A percentile compares a stretch with the other conserved stretches of the same genome.
Evolutionary conservation across 2,329 filamentous ascomycete species (phyloP).

Genomic region (Emmonsiellopsis sp.): DNA sequence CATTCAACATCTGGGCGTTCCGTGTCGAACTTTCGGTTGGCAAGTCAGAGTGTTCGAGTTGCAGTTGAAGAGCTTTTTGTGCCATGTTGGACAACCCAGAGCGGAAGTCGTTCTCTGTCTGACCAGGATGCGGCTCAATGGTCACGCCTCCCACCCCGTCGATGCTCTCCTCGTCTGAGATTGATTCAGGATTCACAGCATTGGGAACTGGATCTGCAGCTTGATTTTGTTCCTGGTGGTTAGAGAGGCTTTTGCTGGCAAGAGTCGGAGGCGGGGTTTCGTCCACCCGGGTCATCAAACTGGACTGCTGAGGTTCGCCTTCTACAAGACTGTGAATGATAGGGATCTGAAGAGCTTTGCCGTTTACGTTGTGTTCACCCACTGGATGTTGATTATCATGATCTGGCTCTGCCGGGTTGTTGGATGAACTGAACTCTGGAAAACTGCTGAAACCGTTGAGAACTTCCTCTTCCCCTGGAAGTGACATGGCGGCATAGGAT

Average conservation of each 20-base stretch:
- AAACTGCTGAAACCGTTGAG: neutral
- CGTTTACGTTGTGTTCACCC: neutral
- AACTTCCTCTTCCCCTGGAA: slow-evolving; percentile 3
- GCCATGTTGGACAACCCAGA: slow-evolving; percentile 5
- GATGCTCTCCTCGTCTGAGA: neutral
- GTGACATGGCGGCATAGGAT: slow-evolving; percentile 4
- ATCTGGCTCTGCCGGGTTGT: neutral
- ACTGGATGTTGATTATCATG: neutral
- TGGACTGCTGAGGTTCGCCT: neutral
- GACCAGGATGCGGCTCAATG: slow-evolving; percentile 1
- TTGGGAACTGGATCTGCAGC: neutral
- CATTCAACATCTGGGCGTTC: neutral
- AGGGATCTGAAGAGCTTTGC: neutral
- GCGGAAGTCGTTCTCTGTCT: neutral
- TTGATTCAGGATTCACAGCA: neutral
- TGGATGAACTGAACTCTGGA: neutral
- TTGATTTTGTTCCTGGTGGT: neutral
- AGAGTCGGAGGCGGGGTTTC: neutral
- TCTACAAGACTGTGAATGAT: neutral
- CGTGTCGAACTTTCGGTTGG: neutral
- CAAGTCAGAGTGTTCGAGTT: neutral
- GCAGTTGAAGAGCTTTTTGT: slow-evolving; percentile 7
- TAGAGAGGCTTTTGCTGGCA: neutral
- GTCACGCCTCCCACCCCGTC: neutral
- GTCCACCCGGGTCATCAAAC: neutral